phyloP scores from a whole-genome alignment of 1,284 basidiomycete species.

The Ustilago loliicola region DNA sequence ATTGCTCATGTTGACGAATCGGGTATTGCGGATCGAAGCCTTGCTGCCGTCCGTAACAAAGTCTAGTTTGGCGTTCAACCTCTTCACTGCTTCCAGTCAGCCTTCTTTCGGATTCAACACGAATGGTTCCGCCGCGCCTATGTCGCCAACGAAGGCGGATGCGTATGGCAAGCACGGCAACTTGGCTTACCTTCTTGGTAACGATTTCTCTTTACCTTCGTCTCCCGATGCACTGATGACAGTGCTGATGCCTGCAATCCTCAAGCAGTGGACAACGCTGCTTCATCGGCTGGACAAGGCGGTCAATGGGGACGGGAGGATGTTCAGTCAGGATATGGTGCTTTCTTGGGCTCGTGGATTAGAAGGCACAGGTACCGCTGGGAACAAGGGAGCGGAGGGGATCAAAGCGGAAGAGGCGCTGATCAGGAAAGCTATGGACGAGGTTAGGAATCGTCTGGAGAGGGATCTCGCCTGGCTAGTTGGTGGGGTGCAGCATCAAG shows the following conservation, averaged over 20 bases:
- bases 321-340: slow-evolving; percentile 65
- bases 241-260: slow-evolving; percentile 57
- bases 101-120: slow-evolving; percentile 24
- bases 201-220: slow-evolving; percentile 31
- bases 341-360: slow-evolving; percentile 57
- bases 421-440: slow-evolving; percentile 55
- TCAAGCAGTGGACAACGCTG: slow-evolving; percentile 63
- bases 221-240: slow-evolving; percentile 62
- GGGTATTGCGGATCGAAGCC: slow-evolving; percentile 57
- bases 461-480: slow-evolving; percentile 61
- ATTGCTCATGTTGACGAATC: slow-evolving; percentile 54
- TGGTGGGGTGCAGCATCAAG: slow-evolving; percentile 22
- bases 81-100: slow-evolving; percentile 39
- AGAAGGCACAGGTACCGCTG: slow-evolving; percentile 24
- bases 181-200: slow-evolving; percentile 33
- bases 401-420: slow-evolving; percentile 42
- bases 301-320: slow-evolving; percentile 64
- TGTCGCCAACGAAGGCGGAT: slow-evolving; percentile 16
- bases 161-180: slow-evolving; percentile 47
- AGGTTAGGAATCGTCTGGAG: slow-evolving; percentile 49
- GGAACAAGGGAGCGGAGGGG: slow-evolving; percentile 10
- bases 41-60: slow-evolving; percentile 54
- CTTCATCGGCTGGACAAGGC: slow-evolving; percentile 51
- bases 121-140: slow-evolving; percentile 3
- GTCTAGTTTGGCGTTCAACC: slow-evolving; percentile 45